phyloP scores from a whole-genome alignment of 2,329 filamentous ascomycete genomes.

The Alternaria brassicicola region DNA sequence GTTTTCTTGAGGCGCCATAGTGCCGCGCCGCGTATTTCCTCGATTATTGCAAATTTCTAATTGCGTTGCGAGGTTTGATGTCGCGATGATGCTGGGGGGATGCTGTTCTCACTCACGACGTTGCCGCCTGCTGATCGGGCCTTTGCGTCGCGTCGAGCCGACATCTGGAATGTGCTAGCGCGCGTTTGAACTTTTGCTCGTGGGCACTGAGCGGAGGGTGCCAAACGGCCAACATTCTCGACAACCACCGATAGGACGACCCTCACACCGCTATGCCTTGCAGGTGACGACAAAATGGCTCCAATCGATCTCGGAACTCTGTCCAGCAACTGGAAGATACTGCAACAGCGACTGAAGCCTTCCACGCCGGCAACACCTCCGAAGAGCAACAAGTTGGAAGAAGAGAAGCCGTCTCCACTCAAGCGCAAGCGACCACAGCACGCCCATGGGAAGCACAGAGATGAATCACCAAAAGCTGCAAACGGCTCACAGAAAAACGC shows the following conservation, averaged over 20 bases:
- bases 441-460: constrained; percentile 24
- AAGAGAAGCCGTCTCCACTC: constrained; percentile 31
- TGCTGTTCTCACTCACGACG: constrained; percentile 35
- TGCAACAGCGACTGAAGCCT: constrained; percentile 64
- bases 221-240: constrained; percentile 22
- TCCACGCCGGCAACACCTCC: constrained; percentile 41
- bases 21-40: constrained; percentile 13
- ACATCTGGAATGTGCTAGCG: constrained; percentile 23
- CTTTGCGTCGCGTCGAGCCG: constrained; percentile 11
- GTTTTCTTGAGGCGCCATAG: constrained; percentile 63
- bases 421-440: constrained; percentile 45
- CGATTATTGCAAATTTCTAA: constrained; percentile 24
- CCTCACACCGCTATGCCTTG: constrained; percentile 34
- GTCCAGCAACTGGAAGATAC: constrained; percentile 75
- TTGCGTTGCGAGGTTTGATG: constrained; percentile 37
- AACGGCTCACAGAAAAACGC: constrained; percentile 41
- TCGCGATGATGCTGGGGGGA: constrained; percentile 38
- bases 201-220: constrained; percentile 11
- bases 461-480: constrained; percentile 32
- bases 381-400: constrained; percentile 33
- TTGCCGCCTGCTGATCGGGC: constrained; percentile 26
- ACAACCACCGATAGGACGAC: constrained; percentile 20
- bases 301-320: constrained; percentile 51
- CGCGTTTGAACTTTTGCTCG: constrained; percentile 32
- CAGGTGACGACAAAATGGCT: constrained; percentile 42